These are phyloP conservation scores for Trichoderma semiorbis DNA, from an alignment of 2,329 filamentous ascomycete species.

Conservation along the genomic window DNA sequence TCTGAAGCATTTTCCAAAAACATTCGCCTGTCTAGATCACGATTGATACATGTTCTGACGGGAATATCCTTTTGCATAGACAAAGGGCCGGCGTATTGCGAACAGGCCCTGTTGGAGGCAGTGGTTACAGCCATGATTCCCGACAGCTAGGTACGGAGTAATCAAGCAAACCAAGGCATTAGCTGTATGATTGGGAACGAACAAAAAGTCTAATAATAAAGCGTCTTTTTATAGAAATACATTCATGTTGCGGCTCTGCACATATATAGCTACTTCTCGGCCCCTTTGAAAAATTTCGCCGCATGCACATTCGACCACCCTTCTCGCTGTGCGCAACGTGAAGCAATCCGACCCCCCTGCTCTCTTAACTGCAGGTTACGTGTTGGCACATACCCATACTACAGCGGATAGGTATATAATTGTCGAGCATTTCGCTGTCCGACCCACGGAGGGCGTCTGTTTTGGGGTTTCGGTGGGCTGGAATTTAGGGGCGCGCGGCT, in stretches of 20 bases:
- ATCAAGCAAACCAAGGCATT: neutral
- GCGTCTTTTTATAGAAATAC: neutral
- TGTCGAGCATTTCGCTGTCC: neutral
- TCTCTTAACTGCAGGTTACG: neutral
- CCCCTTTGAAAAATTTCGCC: neutral
- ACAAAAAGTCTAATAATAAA: neutral
- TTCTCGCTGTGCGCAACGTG: neutral
- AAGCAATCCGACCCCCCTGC: neutral
- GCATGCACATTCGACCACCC: neutral
- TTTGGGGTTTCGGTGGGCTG: neutral
- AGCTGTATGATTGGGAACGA: neutral
- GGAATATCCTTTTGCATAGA: constrained; percentile 9
- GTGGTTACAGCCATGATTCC: neutral
- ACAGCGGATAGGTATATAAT: neutral
- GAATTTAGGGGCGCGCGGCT: neutral
- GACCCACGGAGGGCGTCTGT: neutral
- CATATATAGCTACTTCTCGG: neutral
- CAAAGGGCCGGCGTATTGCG: constrained; percentile 6
- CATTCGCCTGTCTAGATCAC: neutral
- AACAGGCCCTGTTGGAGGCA: neutral
- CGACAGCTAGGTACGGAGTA: neutral
- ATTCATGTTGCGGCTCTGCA: neutral
- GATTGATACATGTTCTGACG: neutral
- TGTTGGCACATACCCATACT: neutral
- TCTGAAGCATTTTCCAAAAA: neutral